Conservation (phyloP, 164 flowering plant species). For the Vitis riparia region DNA sequence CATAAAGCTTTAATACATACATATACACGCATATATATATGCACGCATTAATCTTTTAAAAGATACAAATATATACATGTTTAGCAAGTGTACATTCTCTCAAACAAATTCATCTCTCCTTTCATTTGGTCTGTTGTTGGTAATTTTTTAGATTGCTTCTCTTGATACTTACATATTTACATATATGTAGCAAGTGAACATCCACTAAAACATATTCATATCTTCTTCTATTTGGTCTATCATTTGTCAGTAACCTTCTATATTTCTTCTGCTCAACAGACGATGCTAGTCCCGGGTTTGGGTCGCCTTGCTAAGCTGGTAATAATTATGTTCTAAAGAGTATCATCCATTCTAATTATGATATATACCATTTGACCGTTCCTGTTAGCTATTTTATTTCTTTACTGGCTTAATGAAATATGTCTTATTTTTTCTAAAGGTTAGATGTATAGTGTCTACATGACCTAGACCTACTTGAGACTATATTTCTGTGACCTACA, state of each 20-base stretch:
- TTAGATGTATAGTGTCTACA: neutral
- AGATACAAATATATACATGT: too few relatives aligned
- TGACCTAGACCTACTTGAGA: too few relatives aligned
- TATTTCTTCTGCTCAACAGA: constrained; percentile 46
- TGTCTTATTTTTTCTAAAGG: neutral
- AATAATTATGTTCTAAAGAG: constrained; percentile 19
- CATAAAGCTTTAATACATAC: neutral
- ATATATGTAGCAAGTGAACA: too few relatives aligned
- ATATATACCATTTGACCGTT: neutral
- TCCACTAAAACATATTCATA: neutral
- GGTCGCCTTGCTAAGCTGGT: constrained; percentile 91
- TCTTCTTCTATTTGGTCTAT: neutral
- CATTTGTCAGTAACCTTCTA: neutral
- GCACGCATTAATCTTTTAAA: neutral
- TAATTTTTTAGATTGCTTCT: constrained; percentile 11
- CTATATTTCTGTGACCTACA: too few relatives aligned
- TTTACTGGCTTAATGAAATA: neutral
- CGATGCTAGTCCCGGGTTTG: constrained; percentile 87
- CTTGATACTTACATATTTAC: too few relatives aligned
- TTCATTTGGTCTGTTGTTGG: neutral
- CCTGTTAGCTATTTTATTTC: too few relatives aligned
- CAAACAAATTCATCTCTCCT: neutral
- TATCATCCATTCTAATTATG: neutral
- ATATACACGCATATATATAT: neutral
- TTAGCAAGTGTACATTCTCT: too few relatives aligned